A percentile compares a stretch with the other conserved stretches of the same genome.
Conservation (phyloP, 768 basidiomycete species). For the Xerocomellus amylosporus region DNA sequence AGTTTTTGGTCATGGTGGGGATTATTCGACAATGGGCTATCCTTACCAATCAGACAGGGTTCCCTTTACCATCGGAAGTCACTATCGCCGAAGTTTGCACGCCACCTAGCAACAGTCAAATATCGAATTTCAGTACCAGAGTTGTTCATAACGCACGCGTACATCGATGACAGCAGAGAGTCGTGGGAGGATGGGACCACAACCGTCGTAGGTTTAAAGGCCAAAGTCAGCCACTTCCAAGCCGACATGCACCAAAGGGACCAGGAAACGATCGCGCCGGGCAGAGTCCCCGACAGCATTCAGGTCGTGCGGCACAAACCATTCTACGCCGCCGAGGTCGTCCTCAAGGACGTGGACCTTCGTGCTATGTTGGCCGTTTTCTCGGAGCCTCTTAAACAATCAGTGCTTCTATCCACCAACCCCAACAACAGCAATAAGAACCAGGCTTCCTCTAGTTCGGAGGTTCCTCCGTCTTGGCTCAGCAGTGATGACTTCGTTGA, state of each 20-base stretch:
- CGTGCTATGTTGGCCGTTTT: slow-evolving; percentile 80
- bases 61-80: slow-evolving; percentile 67
- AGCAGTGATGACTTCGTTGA: slow-evolving; percentile 83
- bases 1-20: slow-evolving; percentile 94
- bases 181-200: slow-evolving; percentile 80
- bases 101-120: slow-evolving; percentile 87
- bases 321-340: slow-evolving; percentile 85
- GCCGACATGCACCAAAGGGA: slow-evolving; percentile 92
- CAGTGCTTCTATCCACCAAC: slow-evolving; percentile 48
- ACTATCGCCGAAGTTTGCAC: slow-evolving; percentile 82
- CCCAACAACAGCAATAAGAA: slow-evolving; percentile 42
- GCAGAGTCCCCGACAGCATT: slow-evolving; percentile 53
- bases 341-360: slow-evolving; percentile 71
- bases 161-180: slow-evolving; percentile 75
- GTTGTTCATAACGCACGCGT: slow-evolving; percentile 82
- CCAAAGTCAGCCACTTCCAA: slow-evolving; percentile 72
- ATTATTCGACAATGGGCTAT: slow-evolving; percentile 74
- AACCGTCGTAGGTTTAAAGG: slow-evolving; percentile 83
- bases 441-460: slow-evolving; percentile 27
- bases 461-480: slow-evolving; percentile 61
- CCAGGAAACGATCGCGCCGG: slow-evolving; percentile 66
- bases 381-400: slow-evolving; percentile 63
- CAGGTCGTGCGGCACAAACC: slow-evolving; percentile 72
- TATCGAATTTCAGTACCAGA: slow-evolving; percentile 78
- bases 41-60: slow-evolving; percentile 88